phyloP scores from a whole-genome alignment of 192 early-diverging fungal genomes.

The Backusella luteola region DNA sequence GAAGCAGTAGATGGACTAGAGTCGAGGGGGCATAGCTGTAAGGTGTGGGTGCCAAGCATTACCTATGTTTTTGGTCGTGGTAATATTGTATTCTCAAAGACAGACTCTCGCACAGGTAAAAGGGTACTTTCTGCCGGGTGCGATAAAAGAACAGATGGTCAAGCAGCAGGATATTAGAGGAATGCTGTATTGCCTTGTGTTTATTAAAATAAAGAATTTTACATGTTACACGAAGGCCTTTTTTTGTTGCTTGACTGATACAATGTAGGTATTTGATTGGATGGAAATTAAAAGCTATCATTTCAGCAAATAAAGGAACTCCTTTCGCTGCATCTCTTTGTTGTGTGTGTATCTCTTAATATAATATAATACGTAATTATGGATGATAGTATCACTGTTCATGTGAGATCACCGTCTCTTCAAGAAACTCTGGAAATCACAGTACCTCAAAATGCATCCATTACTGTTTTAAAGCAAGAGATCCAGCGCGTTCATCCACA shows the following conservation, averaged over 20 bases:
- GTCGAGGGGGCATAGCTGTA: constrained; percentile 56
- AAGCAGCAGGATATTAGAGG: constrained; percentile 26
- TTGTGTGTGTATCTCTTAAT: not conserved
- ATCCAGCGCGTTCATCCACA: constrained; percentile 31
- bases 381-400: constrained; percentile 15
- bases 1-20: constrained; percentile 44
- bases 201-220: no score
- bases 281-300: not conserved
- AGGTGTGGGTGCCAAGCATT: constrained; percentile 39
- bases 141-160: constrained; percentile 59
- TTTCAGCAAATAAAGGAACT: not conserved
- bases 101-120: constrained; percentile 38
- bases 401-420: constrained; percentile 35
- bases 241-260: not conserved
- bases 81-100: constrained; percentile 57
- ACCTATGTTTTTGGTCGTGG: constrained; percentile 63
- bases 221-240: no score
- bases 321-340: not conserved
- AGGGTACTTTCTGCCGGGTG: constrained; percentile 50
- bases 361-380: not conserved
- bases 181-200: no score
- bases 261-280: not conserved
- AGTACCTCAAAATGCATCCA: not conserved
- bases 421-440: constrained; percentile 20
- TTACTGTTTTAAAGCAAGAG: constrained; percentile 18